Base-by-base conservation (phyloP, 768 basidiomycete genomes). In the Tricholoma sp. region DNA sequence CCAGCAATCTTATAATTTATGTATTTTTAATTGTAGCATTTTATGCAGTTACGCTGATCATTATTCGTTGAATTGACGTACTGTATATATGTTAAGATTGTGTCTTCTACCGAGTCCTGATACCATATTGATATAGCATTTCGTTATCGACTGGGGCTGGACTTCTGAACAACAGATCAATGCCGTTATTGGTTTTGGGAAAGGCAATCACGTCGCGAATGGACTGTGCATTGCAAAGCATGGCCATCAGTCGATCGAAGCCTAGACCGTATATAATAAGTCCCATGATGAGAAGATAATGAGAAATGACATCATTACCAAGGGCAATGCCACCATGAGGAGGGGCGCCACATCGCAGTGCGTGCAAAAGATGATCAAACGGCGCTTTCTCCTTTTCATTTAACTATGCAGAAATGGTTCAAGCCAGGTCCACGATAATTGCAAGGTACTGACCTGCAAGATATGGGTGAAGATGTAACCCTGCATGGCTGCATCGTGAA, bases 201-300 rank as follows among this genome's bases (percentile, higher is more conserved):
- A 98, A 98, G 18, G 95, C 95, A 62, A 98, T 96, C 61, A 98
- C 95, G 65, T 97, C 94, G 59, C 93, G 82, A 63, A 98, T 98
- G 37, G 93, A 93, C 57, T 82, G 80, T 3, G 92, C 82, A 60
- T 85, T 83, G 76, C 92, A 94, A 3, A 98, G 80, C 61, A 95
- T 94, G 11, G 94, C 80, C 84, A 97, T 89, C 59, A 98, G 75
- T 32, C 95, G 84, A 78, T 98, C 95, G 63, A 98, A 91, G 47
- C 94, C 94, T 95, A 69, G 18, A 19, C 52, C 43, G 19, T 39
- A 52, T 50, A 50, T 52, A 58, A 55, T 52, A 60, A 54, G 52
- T 59, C 52, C 51, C 50, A 50, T 55, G 37, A 45, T 16, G 49
- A 53, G 55, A 31, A 58, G 56, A 67, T 52, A 50, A 62, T 53